phyloP scores from a whole-genome alignment of 345 rosid species.

The Bruguiera sexangula region DNA sequence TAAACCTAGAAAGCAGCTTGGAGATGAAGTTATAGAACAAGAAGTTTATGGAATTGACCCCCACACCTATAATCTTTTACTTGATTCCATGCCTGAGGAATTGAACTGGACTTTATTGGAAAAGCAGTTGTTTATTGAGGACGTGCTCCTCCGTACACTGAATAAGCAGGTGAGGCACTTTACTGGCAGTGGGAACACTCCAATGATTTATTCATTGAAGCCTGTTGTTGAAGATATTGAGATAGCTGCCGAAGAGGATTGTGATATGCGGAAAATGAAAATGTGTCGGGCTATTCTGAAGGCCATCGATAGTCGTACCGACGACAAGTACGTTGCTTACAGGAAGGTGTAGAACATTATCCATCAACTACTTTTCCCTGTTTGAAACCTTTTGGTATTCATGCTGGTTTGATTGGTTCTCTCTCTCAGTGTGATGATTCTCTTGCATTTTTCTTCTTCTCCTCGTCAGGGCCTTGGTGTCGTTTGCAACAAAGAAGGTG shows the following conservation, averaged over 20 bases:
- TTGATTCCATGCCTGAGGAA: constrained; percentile 97
- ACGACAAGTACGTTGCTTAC: constrained; percentile 94
- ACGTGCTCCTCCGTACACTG: constrained; percentile 70
- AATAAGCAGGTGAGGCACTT: constrained; percentile 81
- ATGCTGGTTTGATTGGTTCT: constrained; percentile 1
- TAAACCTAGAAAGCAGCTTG: constrained; percentile 88
- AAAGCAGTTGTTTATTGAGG: constrained; percentile 85
- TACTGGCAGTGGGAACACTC: constrained; percentile 89
- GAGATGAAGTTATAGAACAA: constrained; percentile 89
- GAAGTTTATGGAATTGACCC: constrained; percentile 99
- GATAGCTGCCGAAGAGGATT: constrained; percentile 58
- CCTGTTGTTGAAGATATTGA: constrained; percentile 86
- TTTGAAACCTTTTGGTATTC: not conserved
- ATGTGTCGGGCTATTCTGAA: constrained; percentile 78
- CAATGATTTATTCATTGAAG: constrained; percentile 75
- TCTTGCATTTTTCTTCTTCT: constrained; percentile 13
- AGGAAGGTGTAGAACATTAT: constrained; percentile 61
- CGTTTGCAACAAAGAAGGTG: constrained; percentile 93
- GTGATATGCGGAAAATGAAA: constrained; percentile 57
- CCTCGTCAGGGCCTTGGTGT: constrained; percentile 88
- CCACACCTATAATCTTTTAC: constrained; percentile 90
- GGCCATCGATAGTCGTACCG: constrained; percentile 82
- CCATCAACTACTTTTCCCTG: not conserved
- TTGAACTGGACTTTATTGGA: constrained; percentile 70
- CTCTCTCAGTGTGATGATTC: constrained; percentile 15